phyloP scores from a whole-genome alignment of 805 yeast genomes.

The Lipomyces lipofer region DNA sequence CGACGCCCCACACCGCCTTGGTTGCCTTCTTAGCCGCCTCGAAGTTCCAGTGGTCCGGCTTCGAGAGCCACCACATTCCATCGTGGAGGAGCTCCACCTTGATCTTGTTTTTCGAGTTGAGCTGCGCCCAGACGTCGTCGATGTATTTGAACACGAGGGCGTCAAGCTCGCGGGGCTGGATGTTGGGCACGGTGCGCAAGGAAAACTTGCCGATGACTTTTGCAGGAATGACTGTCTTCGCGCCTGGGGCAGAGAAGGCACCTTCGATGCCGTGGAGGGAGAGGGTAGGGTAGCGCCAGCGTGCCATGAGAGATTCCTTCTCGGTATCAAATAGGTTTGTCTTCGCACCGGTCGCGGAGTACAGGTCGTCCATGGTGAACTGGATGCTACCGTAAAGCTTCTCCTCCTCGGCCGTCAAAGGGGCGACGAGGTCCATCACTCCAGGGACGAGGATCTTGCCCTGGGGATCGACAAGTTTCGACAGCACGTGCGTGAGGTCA shows the following conservation, averaged over 20 bases:
- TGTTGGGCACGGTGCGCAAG: constrained; percentile 95
- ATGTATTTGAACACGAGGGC: constrained; percentile 72
- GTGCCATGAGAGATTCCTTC: constrained; percentile 87
- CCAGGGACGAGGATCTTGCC: constrained; percentile 91
- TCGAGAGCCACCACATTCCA: constrained; percentile 95
- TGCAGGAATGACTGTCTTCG: constrained; percentile 97
- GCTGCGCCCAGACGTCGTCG: constrained; percentile 60
- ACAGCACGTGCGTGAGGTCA: constrained; percentile 77
- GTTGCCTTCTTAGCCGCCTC: constrained; percentile 95
- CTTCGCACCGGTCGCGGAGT: constrained; percentile 83
- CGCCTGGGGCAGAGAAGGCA: constrained; percentile 92
- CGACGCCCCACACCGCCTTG: constrained; percentile 88
- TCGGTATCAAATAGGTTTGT: constrained; percentile 76
- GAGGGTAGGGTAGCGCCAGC: constrained; percentile 98
- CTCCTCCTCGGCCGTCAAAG: constrained; percentile 73
- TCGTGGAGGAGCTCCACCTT: constrained; percentile 81
- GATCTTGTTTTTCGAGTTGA: constrained; percentile 75
- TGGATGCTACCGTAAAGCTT: constrained; percentile 81
- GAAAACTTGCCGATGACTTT: constrained; percentile 93
- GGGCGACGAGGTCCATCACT: constrained; percentile 90
- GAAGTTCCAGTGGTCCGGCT: constrained; percentile 89
- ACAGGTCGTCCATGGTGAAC: constrained; percentile 78
- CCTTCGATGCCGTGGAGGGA: constrained; percentile 98
- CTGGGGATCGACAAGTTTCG: constrained; percentile 71
- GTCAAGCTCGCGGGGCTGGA: constrained; percentile 76